These are phyloP conservation scores for Sporothrix brunneoviolacea DNA, from an alignment of 2,329 filamentous ascomycete species.

Conservation along the genomic window DNA sequence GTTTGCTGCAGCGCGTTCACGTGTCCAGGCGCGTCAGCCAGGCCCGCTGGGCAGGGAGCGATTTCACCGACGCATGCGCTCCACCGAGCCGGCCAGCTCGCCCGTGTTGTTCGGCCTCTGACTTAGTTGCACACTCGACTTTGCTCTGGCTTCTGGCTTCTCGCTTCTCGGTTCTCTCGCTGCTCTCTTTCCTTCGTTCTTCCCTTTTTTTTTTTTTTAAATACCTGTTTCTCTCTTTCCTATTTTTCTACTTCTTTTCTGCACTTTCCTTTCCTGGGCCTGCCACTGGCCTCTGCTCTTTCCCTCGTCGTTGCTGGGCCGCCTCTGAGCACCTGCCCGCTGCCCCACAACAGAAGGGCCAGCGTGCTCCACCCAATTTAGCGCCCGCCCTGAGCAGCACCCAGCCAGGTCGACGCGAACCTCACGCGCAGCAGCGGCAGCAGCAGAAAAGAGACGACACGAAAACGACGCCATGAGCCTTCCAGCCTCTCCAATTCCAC, in stretches of 20 bases:
- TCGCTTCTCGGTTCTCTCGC: too few species aligned
- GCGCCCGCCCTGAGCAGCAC: conserved; percentile 13
- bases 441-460: conserved; percentile 14
- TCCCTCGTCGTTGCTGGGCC: neutral
- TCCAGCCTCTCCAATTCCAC: conserved; percentile 18
- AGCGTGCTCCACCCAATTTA: conserved; percentile 14
- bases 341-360: conserved; percentile 11
- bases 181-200: neutral
- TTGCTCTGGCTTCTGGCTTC: neutral
- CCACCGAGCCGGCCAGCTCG: conserved; percentile 3
- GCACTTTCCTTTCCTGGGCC: neutral
- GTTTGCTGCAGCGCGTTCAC: conserved; percentile 19
- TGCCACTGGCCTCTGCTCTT: too few species aligned
- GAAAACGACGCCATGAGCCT: conserved; percentile 15
- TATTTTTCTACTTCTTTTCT: neutral
- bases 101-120: neutral
- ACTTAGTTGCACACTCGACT: too few species aligned
- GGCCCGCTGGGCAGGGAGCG: neutral
- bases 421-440: conserved; percentile 14
- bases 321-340: neutral
- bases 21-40: conserved; percentile 19
- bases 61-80: conserved; percentile 4
- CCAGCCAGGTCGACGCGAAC: conserved; percentile 17
- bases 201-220: neutral
- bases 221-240: neutral